Base-by-base conservation (phyloP, 345 rosid genomes). In the Nephelium lappaceum region DNA sequence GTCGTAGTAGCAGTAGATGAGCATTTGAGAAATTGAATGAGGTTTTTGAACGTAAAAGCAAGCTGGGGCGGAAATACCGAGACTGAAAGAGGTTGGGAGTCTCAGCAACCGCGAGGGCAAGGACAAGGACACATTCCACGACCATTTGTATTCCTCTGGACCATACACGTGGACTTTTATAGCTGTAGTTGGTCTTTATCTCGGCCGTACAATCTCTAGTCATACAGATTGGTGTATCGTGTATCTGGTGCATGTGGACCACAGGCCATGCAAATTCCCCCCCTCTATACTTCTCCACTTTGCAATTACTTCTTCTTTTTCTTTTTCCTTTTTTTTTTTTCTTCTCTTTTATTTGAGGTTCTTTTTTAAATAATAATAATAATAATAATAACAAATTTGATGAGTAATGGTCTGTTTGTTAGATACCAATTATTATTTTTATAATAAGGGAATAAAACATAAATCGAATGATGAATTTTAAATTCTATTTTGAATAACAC, bases 51-150 rank as follows among this genome's bases (percentile, higher is more conserved):
- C 12, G 51, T 45, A 45, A 7, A 45, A 51, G 57, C 14, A 51
- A 23, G 39, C 7, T 42, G 18, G 14, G 83, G 77, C 81, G 89
- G 87, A 85, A 36, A 83, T 60, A 69, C 39, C 86, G 77, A 84
- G 87, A 67, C 38, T 8, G 51, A 4, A 2, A 16, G 77, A 57
- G 49, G 83, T 66, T 84, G 85, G 85, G 72, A 82, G 82, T 77
- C 75, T 67, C 85, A 78, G 86, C 19, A 39, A 53, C 39, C 2
- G 38, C 8, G 65, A 10, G 55, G 67, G 67, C 15, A 19, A 16
- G 16, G 8, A 27, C 14, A 10, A 64, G 4, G 15, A 16, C 21
- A 53, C 18, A 15, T 45, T 53, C n/a, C 7, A 27, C 45, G 49
- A 64, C 78, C 65, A 49, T 15, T 8, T n/a, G 66, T 23, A 15